Evolutionary conservation across 1,284 basidiomycete species (phyloP), one percentile per base, ranked within the genome.

Genomic region (Agaricales sp.): DNA sequence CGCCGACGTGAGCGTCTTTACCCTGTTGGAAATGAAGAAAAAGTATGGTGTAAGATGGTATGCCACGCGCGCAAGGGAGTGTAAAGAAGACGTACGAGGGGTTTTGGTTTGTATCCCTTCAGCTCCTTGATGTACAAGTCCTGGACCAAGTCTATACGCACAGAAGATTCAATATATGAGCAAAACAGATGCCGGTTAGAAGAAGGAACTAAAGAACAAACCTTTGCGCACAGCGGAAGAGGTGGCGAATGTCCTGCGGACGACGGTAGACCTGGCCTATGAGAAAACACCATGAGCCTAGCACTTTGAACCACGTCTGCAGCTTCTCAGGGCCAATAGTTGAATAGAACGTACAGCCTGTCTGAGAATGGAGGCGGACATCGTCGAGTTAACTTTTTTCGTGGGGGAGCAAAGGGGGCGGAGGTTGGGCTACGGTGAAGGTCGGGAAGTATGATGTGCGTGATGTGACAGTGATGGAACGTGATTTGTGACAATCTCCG

Each of bases 61-160:
- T 21, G 25, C 19, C 47, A 25, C 30, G 24, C 35, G n/a, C 13
- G 12, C 3, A 21, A 14, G n/a, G 4, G 41, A 38, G 48, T 18
- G 38, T 21, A 41, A 26, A 46, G 45, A 14, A 46, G 21, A 72
- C 75, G 57, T 55, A 87, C 84, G 22, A 58, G 60, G 4, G 74
- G 66, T 21, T 75, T 65, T 39, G 78, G 66, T 75, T 92, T 95
- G 82, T 94, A 97, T 16, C 78, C 67, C 73, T 90, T 95, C 63
- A 97, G 77, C 73, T 95, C 87, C 62, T 77, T 82, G 58, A 97
- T 61, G 71, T 97, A 97, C 51, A 95, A 66, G 58, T 96, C 92
- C 78, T 95, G 90, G 51, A 97, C 76, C 60, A 95, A 73, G 73
- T 96, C 93, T 95, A 61, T 18, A 39, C 14, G 18, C 26, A 8